Percentiles rank a stretch among this genome's conserved stretches.
Evolutionary conservation across 345 rosid species (phyloP).

Genomic region (Eucalyptus erythrocorys): DNA sequence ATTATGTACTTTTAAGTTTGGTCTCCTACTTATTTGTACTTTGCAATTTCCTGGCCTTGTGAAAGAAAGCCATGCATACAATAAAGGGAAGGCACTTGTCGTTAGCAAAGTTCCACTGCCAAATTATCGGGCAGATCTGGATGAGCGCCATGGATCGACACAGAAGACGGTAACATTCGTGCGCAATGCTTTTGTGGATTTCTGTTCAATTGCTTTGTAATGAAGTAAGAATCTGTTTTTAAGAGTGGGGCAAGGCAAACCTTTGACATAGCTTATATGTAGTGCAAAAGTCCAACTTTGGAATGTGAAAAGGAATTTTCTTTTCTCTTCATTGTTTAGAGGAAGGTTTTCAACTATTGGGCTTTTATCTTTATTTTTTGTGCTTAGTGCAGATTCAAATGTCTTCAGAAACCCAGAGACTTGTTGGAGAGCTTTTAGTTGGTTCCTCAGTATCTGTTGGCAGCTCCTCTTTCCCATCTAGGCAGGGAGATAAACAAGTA

Average conservation of each 20-base stretch:
- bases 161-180: conserved; percentile 52
- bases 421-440: conserved; percentile 69
- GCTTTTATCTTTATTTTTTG: neutral
- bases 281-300: neutral
- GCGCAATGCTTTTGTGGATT: neutral
- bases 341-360: neutral
- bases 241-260: neutral
- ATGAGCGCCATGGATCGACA: conserved; percentile 87
- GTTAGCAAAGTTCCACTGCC: conserved; percentile 95
- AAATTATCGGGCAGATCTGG: conserved; percentile 85
- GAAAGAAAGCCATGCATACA: conserved; percentile 87
- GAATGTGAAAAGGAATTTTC: neutral
- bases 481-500: conserved; percentile 18
- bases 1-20: neutral
- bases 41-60: conserved; percentile 18
- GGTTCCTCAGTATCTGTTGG: conserved; percentile 27
- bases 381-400: conserved; percentile 58
- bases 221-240: neutral
- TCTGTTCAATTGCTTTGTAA: neutral
- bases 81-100: conserved; percentile 78
- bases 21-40: neutral
- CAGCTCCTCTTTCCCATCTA: conserved; percentile 17
- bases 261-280: neutral
- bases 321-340: neutral
- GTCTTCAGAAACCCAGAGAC: conserved; percentile 79